Evolutionary conservation across 2,329 filamentous ascomycete genomes (phyloP), one percentile per base, ranked within the genome.

Genomic region (Monilinia aucupariae): DNA sequence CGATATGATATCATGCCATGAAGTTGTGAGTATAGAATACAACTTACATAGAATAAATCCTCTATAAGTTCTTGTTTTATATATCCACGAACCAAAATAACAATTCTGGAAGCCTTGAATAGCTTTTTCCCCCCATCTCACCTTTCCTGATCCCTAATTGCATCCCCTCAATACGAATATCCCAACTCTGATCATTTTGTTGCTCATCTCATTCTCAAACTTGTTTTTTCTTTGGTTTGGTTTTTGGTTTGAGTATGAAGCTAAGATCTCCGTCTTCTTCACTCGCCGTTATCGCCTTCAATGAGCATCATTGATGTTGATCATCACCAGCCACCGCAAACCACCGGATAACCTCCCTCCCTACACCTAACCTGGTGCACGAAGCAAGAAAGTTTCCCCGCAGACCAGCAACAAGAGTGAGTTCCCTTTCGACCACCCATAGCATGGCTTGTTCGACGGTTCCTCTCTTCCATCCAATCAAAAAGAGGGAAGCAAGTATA

Each of bases 401-500:
- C 27, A 47, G 27, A 34, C 7, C 22, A 32, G 53, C 39, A 56
- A 56, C 39, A 45, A 45, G 32, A 45, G 25, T n/a, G n/a, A n/a
- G 9, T 10, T 6, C 39, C 30, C 15, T n/a, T n/a, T n/a, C n/a
- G n/a, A n/a, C n/a, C n/a, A n/a, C 20, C 10, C 41, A n/a, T 6
- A n/a, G 20, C 41, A 20, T n/a, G n/a, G n/a, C n/a, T n/a, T n/a
- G n/a, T n/a, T n/a, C 8, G 8, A 43, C 4, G 17, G 6, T 17
- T n/a, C 17, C 5, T 20, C 4, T 43, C 6, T 32, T 13, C 22
- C 3, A 3, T 8, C 25, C 15, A 25, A 10, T 17, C 17, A 30
- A 45, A 56, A 56, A 30, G 37, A 56, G 41, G 53, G 39, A 56
- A 41, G 13, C n/a, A n/a, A n/a, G n/a, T n/a, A n/a, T n/a, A 30